Percentiles rank a stretch among this genome's conserved stretches.
phyloP scores from a whole-genome alignment of 2,329 filamentous ascomycete genomes.

The Hyphodiscus sp. region DNA sequence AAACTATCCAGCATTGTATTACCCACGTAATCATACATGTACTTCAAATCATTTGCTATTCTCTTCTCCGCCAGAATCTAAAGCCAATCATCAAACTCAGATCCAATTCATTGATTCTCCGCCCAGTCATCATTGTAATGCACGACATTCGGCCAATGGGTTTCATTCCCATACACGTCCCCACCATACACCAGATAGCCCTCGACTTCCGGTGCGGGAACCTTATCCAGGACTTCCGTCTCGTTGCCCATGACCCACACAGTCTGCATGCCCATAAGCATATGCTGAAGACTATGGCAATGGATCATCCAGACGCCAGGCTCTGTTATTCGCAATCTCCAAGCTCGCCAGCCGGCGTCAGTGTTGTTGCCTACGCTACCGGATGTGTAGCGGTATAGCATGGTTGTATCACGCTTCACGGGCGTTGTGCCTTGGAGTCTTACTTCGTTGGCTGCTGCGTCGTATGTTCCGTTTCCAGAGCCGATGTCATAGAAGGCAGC shows the following conservation, averaged over 20 bases:
- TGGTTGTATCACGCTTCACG: slow-evolving; percentile 33
- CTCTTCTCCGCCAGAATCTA: too few relatives aligned
- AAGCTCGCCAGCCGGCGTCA: slow-evolving; percentile 42
- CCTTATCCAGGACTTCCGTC: slow-evolving; percentile 18
- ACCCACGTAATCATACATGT: too few relatives aligned
- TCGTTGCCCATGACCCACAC: slow-evolving; percentile 33
- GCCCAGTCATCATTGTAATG: slow-evolving; percentile 8
- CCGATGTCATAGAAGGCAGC: slow-evolving; percentile 39
- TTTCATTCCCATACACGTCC: slow-evolving; percentile 27
- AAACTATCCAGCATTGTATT: too few relatives aligned
- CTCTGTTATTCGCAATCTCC: slow-evolving; percentile 41
- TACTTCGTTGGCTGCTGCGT: slow-evolving; percentile 34
- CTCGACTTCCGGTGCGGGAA: slow-evolving; percentile 21
- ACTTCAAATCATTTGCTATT: too few relatives aligned
- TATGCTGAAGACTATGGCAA: slow-evolving; percentile 43
- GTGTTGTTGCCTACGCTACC: slow-evolving; percentile 28
- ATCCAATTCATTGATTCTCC: too few relatives aligned
- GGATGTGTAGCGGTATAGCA: slow-evolving; percentile 37
- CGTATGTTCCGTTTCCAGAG: slow-evolving; percentile 38
- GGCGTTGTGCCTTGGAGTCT: slow-evolving; percentile 26
- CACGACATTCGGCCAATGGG: slow-evolving; percentile 18
- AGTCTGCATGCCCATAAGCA: slow-evolving; percentile 38
- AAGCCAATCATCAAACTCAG: too few relatives aligned
- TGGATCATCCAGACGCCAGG: slow-evolving; percentile 45
- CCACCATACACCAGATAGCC: slow-evolving; percentile 31